phyloP scores from a whole-genome alignment of 1,139 yeast species.

The Suhomyces kunorum region DNA sequence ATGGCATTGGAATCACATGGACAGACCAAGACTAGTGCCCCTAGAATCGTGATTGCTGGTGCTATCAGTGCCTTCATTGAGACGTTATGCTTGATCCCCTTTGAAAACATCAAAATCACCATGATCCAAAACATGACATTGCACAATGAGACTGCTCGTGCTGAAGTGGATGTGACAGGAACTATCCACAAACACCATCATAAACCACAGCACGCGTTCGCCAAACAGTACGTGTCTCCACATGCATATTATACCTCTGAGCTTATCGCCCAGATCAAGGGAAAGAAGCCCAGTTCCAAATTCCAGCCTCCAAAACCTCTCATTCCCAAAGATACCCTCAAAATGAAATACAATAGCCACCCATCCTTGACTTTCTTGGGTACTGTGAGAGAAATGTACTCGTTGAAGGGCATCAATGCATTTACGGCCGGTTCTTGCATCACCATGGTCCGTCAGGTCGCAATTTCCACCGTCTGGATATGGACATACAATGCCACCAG shows the following conservation, averaged over 20 bases:
- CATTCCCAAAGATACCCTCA: slow-evolving; percentile 30
- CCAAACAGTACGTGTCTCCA: slow-evolving; percentile 46
- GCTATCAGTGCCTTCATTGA: slow-evolving; percentile 82
- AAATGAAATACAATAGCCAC: slow-evolving; percentile 44
- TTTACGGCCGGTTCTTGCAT: slow-evolving; percentile 81
- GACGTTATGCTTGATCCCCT: slow-evolving; percentile 82
- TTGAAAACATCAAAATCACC: slow-evolving; percentile 82
- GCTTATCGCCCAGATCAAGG: slow-evolving; percentile 31
- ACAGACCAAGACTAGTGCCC: slow-evolving; percentile 58
- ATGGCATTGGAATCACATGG: slow-evolving; percentile 58
- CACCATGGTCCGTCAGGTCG: slow-evolving; percentile 75
- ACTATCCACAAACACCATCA: slow-evolving; percentile 22
- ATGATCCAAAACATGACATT: slow-evolving; percentile 71
- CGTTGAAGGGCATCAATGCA: slow-evolving; percentile 73
- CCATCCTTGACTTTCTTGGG: slow-evolving; percentile 58
- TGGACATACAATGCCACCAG: slow-evolving; percentile 78
- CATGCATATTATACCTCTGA: slow-evolving; percentile 46
- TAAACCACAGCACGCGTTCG: slow-evolving; percentile 28
- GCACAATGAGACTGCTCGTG: slow-evolving; percentile 35
- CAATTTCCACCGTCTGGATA: slow-evolving; percentile 80
- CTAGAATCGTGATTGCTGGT: slow-evolving; percentile 80
- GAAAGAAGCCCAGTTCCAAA: slow-evolving; percentile 26
- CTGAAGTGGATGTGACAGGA: slow-evolving; percentile 34
- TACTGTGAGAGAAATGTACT: slow-evolving; percentile 65
- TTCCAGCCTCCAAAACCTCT: slow-evolving; percentile 24